Evolutionary conservation across 495 filamentous ascomycete species (phyloP), one percentile per base, ranked within the genome.

Genomic region (Glarea lozoyensis): DNA sequence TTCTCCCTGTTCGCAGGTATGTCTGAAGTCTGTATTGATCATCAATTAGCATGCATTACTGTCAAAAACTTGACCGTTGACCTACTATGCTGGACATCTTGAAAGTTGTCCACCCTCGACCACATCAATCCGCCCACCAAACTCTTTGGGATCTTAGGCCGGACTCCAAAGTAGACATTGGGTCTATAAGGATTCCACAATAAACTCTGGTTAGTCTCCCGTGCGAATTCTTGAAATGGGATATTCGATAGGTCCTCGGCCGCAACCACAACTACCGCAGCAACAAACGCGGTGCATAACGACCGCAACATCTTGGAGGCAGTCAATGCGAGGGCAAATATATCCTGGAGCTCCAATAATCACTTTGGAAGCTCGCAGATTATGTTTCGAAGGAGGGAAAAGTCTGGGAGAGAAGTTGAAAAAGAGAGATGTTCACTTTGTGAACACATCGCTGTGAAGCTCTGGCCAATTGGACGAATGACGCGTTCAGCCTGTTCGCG

Each of bases 161-260:
- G 75, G 24, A 96, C 76, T 2, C 92, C 92, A 66, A 98, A 97
- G 65, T 98, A 98, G 18, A 98, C 66, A 52, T 96, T 95, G 3
- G 92, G 88, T 18, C 86, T 75, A 63, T 97, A 98, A 17, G 92
- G 88, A 4, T 93, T 93, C 92, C 92, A 98, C 76, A 96, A 66
- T 48, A 98, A 69, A 47, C 82, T 88, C 51, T 93, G 69, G 57
- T 94, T 94, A 53, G 81, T 84, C 42, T 78, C 67, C 25, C 70
- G 65, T 36, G 64, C 72, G 45, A 74, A 58, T 54, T 80, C 70
- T 46, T 56, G 59, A 50, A 58, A 67, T 27, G 75, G 59, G 33
- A 74, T 61, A 22, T 58, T 57, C 40, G 70, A 58, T 44, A 53
- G 59, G 32, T 49, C 48, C 22, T 37, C 49, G 31, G 34, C 40